A percentile compares a stretch with the other conserved stretches of the same genome.
phyloP scores from a whole-genome alignment of 495 filamentous ascomycete genomes.

The Astrothelium macrocarpum region DNA sequence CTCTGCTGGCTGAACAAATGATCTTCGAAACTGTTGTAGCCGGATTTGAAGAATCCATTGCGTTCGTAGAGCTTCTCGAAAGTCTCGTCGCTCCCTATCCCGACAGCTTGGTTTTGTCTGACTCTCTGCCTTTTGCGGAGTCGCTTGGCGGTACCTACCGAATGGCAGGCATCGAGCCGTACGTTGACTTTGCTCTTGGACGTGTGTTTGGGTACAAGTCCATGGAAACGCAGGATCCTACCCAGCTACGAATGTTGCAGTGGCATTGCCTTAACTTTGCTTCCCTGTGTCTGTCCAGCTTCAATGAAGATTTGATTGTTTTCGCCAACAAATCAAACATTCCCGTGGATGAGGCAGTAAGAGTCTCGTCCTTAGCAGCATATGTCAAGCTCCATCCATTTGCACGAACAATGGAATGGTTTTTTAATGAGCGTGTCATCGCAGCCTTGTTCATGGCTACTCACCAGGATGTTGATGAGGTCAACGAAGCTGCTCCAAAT shows the following conservation, averaged over 20 bases:
- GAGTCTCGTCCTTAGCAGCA: constrained; percentile 55
- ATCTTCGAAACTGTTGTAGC: constrained; percentile 7
- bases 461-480: constrained; percentile 57
- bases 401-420: constrained; percentile 87
- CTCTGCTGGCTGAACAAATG: constrained; percentile 14
- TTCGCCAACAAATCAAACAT: constrained; percentile 67
- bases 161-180: constrained; percentile 80
- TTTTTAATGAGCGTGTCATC: constrained; percentile 87
- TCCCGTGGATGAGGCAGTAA: constrained; percentile 60
- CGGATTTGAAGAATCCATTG: constrained; percentile 39
- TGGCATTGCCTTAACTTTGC: constrained; percentile 74
- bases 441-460: constrained; percentile 64
- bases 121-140: constrained; percentile 79
- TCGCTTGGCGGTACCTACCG: constrained; percentile 68
- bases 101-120: constrained; percentile 50
- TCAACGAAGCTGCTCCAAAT: constrained; percentile 55
- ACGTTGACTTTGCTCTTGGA: constrained; percentile 80
- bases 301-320: constrained; percentile 85
- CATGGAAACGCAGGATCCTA: constrained; percentile 48
- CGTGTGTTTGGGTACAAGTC: constrained; percentile 55
- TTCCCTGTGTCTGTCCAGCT: constrained; percentile 60
- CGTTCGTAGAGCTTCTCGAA: constrained; percentile 66
- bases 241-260: constrained; percentile 59
- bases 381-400: constrained; percentile 89
- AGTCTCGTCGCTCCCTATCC: constrained; percentile 54